Base-by-base conservation (phyloP, 116 monocot genomes). In the Thalassia testudinum region DNA sequence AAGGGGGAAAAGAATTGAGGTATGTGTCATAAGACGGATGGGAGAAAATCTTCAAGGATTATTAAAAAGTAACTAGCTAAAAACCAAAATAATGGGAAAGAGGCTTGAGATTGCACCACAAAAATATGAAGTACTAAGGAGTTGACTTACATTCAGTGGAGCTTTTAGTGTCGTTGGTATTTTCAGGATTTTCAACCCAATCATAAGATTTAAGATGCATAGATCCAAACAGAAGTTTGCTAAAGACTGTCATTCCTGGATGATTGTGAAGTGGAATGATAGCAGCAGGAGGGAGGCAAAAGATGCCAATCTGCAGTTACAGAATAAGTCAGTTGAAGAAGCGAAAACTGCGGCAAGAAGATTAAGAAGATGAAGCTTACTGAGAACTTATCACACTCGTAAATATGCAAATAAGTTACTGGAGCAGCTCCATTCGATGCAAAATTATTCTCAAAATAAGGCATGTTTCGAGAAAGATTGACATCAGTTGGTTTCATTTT, bases 161-260 rank as follows among this genome's bases (percentile, higher is more conserved):
- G 22, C 62, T 52, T 27, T 24, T 40, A 3, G 43, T 13, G 16
- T 15, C 34, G 26, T 61, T 43, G 42, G 48, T 3, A 5, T 45
- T 25, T 48, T 60, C n/a, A 15, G 61, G 52, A 25, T 21, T 21
- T n/a, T 65, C 73, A 42, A 50, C 65, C 87, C 87, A 87, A 50
- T 87, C 87, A 29, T 79, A 92, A 0, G 92, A 82, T 38, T 80
- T 86, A 24, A 92, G 72, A 54, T 77, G 77, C 82, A 92, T 72
- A 34, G 86, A 77, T 0, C 92, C 92, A 47, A 82, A 77, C 0
- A 92, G 67, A 47, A 86, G 57, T 52, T 92, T 86, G 65, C 86
- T 77, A 40, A 92, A 86, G 11, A 92, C 92, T 5, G 87, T 86
- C 92, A 92, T 92, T 23, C 75, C 86, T 13, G 92, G 92, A 53